Evolutionary conservation across 1,284 basidiomycete species (phyloP), one percentile per base, ranked within the genome.

Genomic region (Ganoderma resinaceum): DNA sequence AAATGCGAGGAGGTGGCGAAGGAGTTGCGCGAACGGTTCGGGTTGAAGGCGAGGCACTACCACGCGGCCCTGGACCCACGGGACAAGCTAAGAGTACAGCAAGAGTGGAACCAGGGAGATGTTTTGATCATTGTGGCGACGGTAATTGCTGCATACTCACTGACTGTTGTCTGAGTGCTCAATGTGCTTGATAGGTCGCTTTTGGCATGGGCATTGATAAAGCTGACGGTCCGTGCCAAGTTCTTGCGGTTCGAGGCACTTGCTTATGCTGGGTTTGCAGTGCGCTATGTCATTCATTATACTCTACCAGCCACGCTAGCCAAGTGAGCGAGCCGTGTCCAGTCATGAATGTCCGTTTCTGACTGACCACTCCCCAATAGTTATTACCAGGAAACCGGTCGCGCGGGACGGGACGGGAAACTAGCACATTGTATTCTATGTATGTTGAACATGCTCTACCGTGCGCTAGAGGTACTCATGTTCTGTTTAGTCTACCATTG

Each of bases 171-270:
- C 9, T 12, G 23, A 9, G 43, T 16, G 33, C 49, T 63, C 8
- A 53, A 16, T 23, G n/a, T 38, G 6, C 46, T 33, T 3, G 1
- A 31, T 63, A 74, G 68, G 73, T 95, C 73, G 95, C 95, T 0
- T 99, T 99, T 78, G 97, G 97, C 11, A 98, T 99, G 97, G 97
- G 97, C 20, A 97, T 99, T 69, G 96, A 99, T 81, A 98, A 98
- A 78, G 81, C 91, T 0, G 88, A 95, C 74, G 89, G 89, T 90
- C 75, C 66, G 84, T 68, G 20, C 0, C 7, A 16, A 20, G 49
- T 26, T n/a, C 8, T 6, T 53, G 23, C 9, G 7, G 9, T 7
- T n/a, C 16, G 42, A 2, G 11, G 7, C 23, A 14, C 35, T 23
- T 3, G 58, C 29, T 68, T 31, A 52, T 11, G 35, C 2, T n/a